Base-by-base conservation (phyloP, 257 asterid species). In the Nicotiana tabacum region DNA sequence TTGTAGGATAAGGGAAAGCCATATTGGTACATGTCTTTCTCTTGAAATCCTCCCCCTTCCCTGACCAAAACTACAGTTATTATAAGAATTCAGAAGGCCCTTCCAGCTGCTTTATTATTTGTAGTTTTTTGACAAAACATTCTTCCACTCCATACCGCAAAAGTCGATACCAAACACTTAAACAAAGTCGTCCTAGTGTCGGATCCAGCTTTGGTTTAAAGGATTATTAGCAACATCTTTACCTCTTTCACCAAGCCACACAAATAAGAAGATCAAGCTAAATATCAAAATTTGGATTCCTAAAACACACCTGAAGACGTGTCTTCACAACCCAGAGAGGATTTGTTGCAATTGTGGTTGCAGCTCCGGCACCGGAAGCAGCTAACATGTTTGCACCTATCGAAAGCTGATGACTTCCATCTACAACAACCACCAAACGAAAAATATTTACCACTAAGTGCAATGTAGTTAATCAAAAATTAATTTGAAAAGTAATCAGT, bases 291-390 rank as follows among this genome's bases (percentile, higher is more conserved):
- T 43, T 8, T 77, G 80, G 79, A 81, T 74, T 66, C 37, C 55
- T 74, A 53, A 21, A 39, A 62, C 90, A 86, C 89, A 94, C 99
- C 85, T 96, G 99, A 85, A 96, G 90, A 86, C 98, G 93, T 66
- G 98, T 96, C 91, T 94, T 94, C 85, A 96, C 97, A 88, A 96
- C 98, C 99, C 99, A 94, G 46, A 96, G 97, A 84, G 99, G 99
- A 89, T 94, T 96, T 78, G 95, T 96, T 55, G 92, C 94, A 84
- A 94, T 85, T 0, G 93, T 89, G 3, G 99, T 96, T 18, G 95
- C 98, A 85, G 96, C 97, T 81, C 99, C 99, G 82, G 99, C 99
- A 86, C 97, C 99, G 65, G 97, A 89, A 82, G 99, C 99, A 87
- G 99, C 98, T 77, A 93, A 69, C 98, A 96, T 86, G 85, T 94